Conservation (phyloP, 305 asterid species). For the Coffea humblotiana region DNA sequence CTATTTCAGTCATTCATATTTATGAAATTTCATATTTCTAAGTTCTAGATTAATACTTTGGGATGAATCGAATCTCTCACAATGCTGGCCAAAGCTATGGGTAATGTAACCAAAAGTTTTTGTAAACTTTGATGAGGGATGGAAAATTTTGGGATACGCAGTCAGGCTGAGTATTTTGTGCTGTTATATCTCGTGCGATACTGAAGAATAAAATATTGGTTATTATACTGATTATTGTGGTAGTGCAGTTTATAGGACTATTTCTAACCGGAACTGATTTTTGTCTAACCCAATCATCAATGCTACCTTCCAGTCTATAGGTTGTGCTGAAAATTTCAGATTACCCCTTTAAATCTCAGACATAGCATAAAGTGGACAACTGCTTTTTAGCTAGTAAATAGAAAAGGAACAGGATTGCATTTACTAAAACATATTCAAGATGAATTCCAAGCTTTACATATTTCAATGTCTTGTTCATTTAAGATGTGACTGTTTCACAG, state of each 20-base stretch:
- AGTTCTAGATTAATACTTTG: background rate
- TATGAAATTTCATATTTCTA: too few species aligned
- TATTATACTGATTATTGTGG: background rate
- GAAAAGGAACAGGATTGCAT: background rate
- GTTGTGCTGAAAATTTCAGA: background rate
- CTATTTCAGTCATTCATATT: background rate
- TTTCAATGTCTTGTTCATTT: slow-evolving; percentile 7
- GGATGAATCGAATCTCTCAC: background rate
- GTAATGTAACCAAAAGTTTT: background rate
- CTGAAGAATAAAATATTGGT: background rate
- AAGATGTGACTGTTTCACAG: slow-evolving; percentile 34
- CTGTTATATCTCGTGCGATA: background rate
- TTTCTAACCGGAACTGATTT: background rate
- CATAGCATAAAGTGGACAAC: background rate
- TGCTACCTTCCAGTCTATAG: background rate
- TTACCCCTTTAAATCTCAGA: background rate
- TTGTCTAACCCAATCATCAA: background rate
- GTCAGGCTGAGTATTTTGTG: background rate
- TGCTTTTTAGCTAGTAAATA: background rate
- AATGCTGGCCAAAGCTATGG: background rate
- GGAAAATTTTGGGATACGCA: background rate
- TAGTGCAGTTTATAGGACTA: background rate
- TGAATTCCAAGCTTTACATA: background rate
- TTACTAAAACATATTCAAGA: background rate
- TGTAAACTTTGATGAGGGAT: background rate